A percentile compares a stretch with the other conserved stretches of the same genome.
Conservation (phyloP, 345 rosid genomes). For the Brassica napus region DNA sequence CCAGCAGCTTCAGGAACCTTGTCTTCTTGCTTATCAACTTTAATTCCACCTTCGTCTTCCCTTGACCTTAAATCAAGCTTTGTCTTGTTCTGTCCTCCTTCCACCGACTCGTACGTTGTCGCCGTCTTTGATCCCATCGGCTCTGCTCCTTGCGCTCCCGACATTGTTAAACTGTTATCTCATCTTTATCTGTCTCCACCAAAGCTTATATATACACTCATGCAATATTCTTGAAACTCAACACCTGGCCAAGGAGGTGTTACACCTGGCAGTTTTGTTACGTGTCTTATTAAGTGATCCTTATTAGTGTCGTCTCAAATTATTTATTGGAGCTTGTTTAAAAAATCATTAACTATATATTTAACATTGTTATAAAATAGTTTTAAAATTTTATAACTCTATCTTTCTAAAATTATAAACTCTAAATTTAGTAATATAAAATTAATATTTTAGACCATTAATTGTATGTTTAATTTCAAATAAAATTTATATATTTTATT, state of each 20-base stretch:
- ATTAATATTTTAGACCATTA: no score
- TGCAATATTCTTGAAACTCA: not conserved
- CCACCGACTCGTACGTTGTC: constrained; percentile 52
- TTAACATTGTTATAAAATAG: no score
- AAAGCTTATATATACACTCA: not conserved
- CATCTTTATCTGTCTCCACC: not conserved
- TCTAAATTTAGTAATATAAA: no score
- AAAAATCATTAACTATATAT: no score
- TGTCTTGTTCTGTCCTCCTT: constrained; percentile 54
- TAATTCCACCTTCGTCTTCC: constrained; percentile 56
- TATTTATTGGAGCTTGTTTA: no score
- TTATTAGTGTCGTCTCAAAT: no score
- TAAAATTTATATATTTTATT: no score
- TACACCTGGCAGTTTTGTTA: not conserved
- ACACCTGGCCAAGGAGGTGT: constrained; percentile 20
- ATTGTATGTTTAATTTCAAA: no score
- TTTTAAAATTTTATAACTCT: no score
- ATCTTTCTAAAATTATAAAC: no score
- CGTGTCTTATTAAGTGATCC: no score
- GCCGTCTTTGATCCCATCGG: constrained; percentile 59
- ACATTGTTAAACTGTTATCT: constrained; percentile 34
- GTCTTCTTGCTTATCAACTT: constrained; percentile 51
- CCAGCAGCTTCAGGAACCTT: constrained; percentile 58
- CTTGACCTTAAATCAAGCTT: constrained; percentile 44
- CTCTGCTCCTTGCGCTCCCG: constrained; percentile 71